Evolutionary conservation across 2,329 filamentous ascomycete species (phyloP).

Genomic region (Massarina eburnea): DNA sequence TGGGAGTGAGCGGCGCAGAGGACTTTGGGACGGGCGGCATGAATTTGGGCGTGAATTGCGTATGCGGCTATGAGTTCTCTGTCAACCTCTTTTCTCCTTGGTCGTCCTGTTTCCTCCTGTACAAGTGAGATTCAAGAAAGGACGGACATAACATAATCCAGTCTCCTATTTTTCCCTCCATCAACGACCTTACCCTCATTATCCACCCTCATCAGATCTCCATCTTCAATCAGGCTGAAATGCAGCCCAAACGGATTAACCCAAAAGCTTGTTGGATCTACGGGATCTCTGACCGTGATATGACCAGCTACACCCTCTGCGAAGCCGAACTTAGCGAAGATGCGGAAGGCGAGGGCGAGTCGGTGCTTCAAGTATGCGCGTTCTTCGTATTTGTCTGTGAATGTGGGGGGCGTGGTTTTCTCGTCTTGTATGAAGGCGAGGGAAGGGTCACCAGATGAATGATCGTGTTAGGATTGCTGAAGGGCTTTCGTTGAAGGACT

Average conservation of each 20-base stretch:
- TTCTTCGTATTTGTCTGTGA: no score
- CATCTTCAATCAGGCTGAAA: constrained; percentile 48
- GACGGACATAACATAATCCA: no score
- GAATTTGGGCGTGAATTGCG: constrained; percentile 49
- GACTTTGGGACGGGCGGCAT: constrained; percentile 48
- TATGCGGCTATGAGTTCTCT: constrained; percentile 50
- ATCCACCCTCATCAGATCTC: constrained; percentile 50
- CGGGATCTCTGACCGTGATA: constrained; percentile 41
- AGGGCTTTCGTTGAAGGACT: not conserved
- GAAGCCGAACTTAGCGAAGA: constrained; percentile 47
- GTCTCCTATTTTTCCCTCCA: no score
- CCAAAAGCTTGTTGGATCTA: constrained; percentile 41
- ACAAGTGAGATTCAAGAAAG: no score
- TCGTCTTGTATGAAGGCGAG: constrained; percentile 14
- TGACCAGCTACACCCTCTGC: constrained; percentile 47
- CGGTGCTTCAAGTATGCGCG: no score
- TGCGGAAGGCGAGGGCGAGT: constrained; percentile 49
- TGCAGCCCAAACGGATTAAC: constrained; percentile 48
- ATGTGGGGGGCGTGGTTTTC: no score
- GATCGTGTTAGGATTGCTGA: not conserved
- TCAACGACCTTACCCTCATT: constrained; percentile 48
- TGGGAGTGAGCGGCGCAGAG: constrained; percentile 50
- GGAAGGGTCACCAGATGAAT: constrained; percentile 10
- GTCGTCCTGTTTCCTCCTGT: no score
- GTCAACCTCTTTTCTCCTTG: no score